Conservation (phyloP, 2,329 filamentous ascomycete genomes). For the Magnaporthiopsis rhizophila region DNA sequence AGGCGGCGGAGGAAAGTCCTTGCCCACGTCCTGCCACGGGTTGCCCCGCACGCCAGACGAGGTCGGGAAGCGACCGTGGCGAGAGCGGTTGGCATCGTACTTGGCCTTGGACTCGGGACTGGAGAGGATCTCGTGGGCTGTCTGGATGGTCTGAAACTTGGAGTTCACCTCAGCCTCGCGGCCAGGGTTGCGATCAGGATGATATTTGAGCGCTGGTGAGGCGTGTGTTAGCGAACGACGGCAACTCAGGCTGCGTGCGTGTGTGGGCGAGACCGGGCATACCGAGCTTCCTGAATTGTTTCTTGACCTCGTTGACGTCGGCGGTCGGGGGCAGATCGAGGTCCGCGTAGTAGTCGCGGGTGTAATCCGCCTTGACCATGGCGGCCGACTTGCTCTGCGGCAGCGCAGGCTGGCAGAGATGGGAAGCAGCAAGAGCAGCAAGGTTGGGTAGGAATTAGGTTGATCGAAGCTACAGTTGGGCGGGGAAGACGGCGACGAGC, state of each 20-base stretch:
- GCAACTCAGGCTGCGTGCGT: not conserved
- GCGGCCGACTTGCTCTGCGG: slow-evolving; percentile 19
- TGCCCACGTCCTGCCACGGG: slow-evolving; percentile 43
- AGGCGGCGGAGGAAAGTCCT: slow-evolving; percentile 41
- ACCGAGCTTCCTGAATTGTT: slow-evolving; percentile 79
- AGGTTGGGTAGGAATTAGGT: not conserved
- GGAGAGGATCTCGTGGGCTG: slow-evolving; percentile 67
- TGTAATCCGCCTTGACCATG: slow-evolving; percentile 61
- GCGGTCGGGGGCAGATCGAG: slow-evolving; percentile 63
- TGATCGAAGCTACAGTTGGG: not conserved
- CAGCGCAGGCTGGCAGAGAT: not conserved
- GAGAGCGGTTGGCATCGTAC: slow-evolving; percentile 41
- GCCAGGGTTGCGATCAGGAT: slow-evolving; percentile 83
- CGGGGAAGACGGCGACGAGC: not conserved
- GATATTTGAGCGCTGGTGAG: slow-evolving; percentile 65
- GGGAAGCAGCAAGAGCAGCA: not conserved
- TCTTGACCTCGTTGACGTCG: slow-evolving; percentile 70
- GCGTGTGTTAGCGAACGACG: slow-evolving; percentile 4
- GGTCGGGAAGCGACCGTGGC: slow-evolving; percentile 31
- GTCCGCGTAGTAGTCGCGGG: slow-evolving; percentile 76
- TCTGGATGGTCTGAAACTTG: slow-evolving; percentile 80
- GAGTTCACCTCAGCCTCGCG: slow-evolving; percentile 70
- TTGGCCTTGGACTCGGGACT: slow-evolving; percentile 42
- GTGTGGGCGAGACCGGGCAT: slow-evolving; percentile 11
- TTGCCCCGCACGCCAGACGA: slow-evolving; percentile 50